Percentiles rank a stretch among this genome's conserved stretches.
Evolutionary conservation across 1,284 basidiomycete genomes (phyloP).

Genomic region (Trametes versicolor): DNA sequence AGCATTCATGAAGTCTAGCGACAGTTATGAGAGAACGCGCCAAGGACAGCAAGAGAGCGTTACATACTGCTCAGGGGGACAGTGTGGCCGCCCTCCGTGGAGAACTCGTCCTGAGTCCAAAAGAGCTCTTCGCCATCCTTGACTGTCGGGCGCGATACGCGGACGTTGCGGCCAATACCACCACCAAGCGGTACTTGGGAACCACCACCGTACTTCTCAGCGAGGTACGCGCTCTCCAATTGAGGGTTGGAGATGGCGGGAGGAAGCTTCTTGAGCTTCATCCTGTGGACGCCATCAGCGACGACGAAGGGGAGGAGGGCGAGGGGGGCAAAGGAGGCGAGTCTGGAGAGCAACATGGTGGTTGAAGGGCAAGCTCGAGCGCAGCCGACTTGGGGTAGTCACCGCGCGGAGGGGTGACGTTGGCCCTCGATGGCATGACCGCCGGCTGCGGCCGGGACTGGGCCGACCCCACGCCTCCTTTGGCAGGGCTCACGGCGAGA

Average conservation of each 20-base stretch:
- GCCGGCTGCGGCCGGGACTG: slow-evolving; percentile 23
- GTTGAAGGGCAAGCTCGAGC: slow-evolving; percentile 46
- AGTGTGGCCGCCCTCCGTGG: slow-evolving; percentile 81
- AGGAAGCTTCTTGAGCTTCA: slow-evolving; percentile 88
- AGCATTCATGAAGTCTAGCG: slow-evolving; percentile 96
- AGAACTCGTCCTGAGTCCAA: slow-evolving; percentile 83
- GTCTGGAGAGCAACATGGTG: slow-evolving; percentile 75
- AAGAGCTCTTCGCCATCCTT: slow-evolving; percentile 72
- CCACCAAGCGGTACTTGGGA: slow-evolving; percentile 80
- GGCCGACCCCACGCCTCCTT: slow-evolving; percentile 1
- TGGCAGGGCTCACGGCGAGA: not conserved
- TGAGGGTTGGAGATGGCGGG: slow-evolving; percentile 67
- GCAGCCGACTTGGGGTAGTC: slow-evolving; percentile 27
- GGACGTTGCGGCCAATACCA: slow-evolving; percentile 74
- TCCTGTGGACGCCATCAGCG: slow-evolving; percentile 78
- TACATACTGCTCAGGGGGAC: slow-evolving; percentile 90
- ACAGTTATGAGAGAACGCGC: slow-evolving; percentile 2
- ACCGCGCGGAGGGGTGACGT: slow-evolving; percentile 37
- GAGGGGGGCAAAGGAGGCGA: slow-evolving; percentile 62
- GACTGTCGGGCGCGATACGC: slow-evolving; percentile 50
- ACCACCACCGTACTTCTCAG: slow-evolving; percentile 84
- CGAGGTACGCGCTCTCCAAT: slow-evolving; percentile 84
- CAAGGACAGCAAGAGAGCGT: not conserved
- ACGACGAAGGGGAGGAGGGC: slow-evolving; percentile 76
- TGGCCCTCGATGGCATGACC: slow-evolving; percentile 11